phyloP scores from a whole-genome alignment of 1,284 basidiomycete species.

The Trichosporon sp. region DNA sequence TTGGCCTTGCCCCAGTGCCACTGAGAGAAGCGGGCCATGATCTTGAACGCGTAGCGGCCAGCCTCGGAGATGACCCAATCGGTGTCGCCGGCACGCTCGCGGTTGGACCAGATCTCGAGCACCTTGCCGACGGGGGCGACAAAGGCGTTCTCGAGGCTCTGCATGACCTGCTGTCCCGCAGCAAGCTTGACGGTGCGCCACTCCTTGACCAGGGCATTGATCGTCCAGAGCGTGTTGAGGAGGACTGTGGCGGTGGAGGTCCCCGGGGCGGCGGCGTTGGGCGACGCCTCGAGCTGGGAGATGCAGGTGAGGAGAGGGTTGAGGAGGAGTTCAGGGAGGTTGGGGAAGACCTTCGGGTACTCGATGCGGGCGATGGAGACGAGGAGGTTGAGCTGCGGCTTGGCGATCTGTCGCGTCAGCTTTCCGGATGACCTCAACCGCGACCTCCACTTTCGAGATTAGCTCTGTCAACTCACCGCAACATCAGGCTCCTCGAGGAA shows the following conservation, averaged over 20 bases:
- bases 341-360: slow-evolving; percentile 48
- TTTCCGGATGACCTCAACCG: slow-evolving; percentile 31
- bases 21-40: slow-evolving; percentile 49
- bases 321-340: slow-evolving; percentile 48
- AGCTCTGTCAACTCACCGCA: slow-evolving; percentile 34
- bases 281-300: slow-evolving; percentile 35
- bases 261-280: slow-evolving; percentile 31
- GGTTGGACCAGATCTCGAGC: slow-evolving; percentile 45
- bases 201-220: slow-evolving; percentile 57
- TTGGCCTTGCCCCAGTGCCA: slow-evolving; percentile 55
- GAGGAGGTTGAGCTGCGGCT: slow-evolving; percentile 52
- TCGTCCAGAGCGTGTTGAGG: slow-evolving; percentile 55
- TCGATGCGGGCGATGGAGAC: slow-evolving; percentile 54
- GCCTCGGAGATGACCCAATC: slow-evolving; percentile 53
- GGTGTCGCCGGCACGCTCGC: slow-evolving; percentile 38
- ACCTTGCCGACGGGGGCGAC: slow-evolving; percentile 44
- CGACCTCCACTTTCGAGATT: slow-evolving; percentile 38
- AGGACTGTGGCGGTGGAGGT: slow-evolving; percentile 46
- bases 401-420: slow-evolving; percentile 47
- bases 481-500: slow-evolving; percentile 54
- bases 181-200: slow-evolving; percentile 55
- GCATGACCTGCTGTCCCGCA: slow-evolving; percentile 51
- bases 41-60: slow-evolving; percentile 56
- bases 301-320: slow-evolving; percentile 47
- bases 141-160: slow-evolving; percentile 45